These are phyloP conservation scores for Ceratocystis harringtonii DNA, from an alignment of 2,329 filamentous ascomycete genomes.

Conservation along the genomic window DNA sequence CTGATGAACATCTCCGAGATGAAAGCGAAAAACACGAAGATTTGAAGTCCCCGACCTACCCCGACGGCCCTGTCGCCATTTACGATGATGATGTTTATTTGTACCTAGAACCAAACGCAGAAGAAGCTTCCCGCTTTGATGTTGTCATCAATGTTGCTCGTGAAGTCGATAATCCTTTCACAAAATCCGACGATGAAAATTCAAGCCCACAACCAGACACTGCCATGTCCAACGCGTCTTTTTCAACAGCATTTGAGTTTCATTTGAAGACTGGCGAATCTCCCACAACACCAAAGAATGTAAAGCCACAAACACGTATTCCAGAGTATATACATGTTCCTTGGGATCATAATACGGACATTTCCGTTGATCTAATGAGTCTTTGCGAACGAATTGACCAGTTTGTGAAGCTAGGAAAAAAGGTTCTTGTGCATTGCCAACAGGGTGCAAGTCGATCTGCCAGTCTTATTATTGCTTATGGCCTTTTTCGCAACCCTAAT, in stretches of 20 bases:
- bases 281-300: constrained; percentile 42
- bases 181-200: constrained; percentile 21
- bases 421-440: constrained; percentile 70
- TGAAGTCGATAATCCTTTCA: constrained; percentile 66
- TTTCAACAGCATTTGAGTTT: constrained; percentile 24
- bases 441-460: constrained; percentile 75
- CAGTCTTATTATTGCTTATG: constrained; percentile 75
- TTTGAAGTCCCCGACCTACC: constrained; percentile 68
- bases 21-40: constrained; percentile 62
- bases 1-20: constrained; percentile 31
- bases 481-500: constrained; percentile 61
- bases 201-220: constrained; percentile 37
- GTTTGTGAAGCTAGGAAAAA: constrained; percentile 56
- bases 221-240: constrained; percentile 39
- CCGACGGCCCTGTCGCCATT: constrained; percentile 66
- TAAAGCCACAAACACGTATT: constrained; percentile 27
- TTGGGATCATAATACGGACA: constrained; percentile 82
- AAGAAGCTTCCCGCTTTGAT: constrained; percentile 64
- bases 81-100: constrained; percentile 65
- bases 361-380: constrained; percentile 58
- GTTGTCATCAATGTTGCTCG: constrained; percentile 74
- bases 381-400: constrained; percentile 65
- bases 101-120: constrained; percentile 64
- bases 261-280: constrained; percentile 24
- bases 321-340: constrained; percentile 79